Evolutionary conservation across 164 flowering plant genomes (phyloP), one percentile per base, ranked within the genome.

Genomic region (Cinnamomum micranthum): DNA sequence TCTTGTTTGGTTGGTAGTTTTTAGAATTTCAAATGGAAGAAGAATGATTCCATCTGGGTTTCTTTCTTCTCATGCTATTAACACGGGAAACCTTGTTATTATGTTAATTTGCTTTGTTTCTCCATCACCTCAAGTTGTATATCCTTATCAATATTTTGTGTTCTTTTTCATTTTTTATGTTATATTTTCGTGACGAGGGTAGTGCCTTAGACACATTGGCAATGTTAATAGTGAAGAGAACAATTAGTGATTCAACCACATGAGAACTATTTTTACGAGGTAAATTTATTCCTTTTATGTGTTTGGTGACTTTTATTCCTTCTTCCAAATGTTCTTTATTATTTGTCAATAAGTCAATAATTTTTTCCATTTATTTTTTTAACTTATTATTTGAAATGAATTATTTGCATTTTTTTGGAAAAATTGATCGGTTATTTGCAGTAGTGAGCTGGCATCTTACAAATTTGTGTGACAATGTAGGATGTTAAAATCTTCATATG

Each of bases 401-500:
- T 13, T 22, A 63, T 63, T 63, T 9, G 19, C 66, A 10, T 63
- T 63, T 20, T 63, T 10, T 10, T 1, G 17, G 4, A 14, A 55
- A 55, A 19, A 55, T 55, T n/a, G n/a, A 19, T 55, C 10, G 7
- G 47, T 55, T 17, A 4, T 55, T 55, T 55, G 19, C 28, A 15
- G 50, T 28, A 27, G 22, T 3, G n/a, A 31, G 69, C 12, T 66
- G 1, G 69, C 11, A 13, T 28, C 69, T 66, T 13, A 31, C 15
- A 27, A 3, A 24, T 66, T 66, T 66, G 41, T 66, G 15, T 25
- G 22, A 27, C 19, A 27, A 70, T 79, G 87, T 90, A 95, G 97
- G 87, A 93, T 95, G 99, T 75, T 95, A 86, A 96, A 92, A 77
- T 87, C 99, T 1, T 87, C 98, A 2, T 95, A 93, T 74, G 84